Percentiles rank a stretch among this genome's conserved stretches.
phyloP scores from a whole-genome alignment of 495 filamentous ascomycete genomes.

The Tuber calosporum region DNA sequence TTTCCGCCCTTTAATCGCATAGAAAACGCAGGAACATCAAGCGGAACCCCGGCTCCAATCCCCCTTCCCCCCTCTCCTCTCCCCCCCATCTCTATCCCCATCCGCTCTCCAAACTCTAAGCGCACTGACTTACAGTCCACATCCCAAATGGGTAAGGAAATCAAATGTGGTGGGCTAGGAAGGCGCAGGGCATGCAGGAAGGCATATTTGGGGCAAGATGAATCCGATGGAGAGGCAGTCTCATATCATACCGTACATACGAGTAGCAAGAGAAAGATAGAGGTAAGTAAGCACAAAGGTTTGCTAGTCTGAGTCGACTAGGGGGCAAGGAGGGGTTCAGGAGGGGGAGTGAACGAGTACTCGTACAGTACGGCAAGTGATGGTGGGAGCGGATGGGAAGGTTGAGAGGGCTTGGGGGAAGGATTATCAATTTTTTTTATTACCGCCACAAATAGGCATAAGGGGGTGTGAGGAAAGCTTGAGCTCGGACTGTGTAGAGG shows the following conservation, averaged over 20 bases:
- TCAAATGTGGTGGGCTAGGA: slow-evolving; percentile 30
- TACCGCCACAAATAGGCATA: too few relatives aligned
- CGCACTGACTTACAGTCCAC: slow-evolving; percentile 36
- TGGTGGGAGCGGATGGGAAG: slow-evolving; percentile 19
- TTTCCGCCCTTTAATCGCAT: slow-evolving; percentile 25
- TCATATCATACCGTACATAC: too few relatives aligned
- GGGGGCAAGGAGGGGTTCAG: slow-evolving; percentile 17
- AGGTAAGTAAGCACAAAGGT: slow-evolving; percentile 31
- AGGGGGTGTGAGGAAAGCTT: slow-evolving; percentile 11
- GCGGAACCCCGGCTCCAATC: slow-evolving; percentile 37
- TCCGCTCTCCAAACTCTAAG: slow-evolving; percentile 28
- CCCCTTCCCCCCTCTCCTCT: neutral
- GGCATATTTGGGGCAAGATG: slow-evolving; percentile 39
- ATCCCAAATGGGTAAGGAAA: slow-evolving; percentile 35
- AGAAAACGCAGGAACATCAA: slow-evolving; percentile 42
- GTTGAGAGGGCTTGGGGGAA: slow-evolving; percentile 20
- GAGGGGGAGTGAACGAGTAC: slow-evolving; percentile 5
- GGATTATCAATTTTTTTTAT: too few relatives aligned
- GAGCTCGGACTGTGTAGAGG: slow-evolving; percentile 33
- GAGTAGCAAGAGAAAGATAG: neutral
- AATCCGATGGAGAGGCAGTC: slow-evolving; percentile 33
- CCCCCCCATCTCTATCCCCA: neutral
- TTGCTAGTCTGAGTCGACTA: slow-evolving; percentile 30
- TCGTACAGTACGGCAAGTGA: neutral
- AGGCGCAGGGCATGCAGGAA: slow-evolving; percentile 39